Percentiles rank a stretch among this genome's conserved stretches.
phyloP scores from a whole-genome alignment of 2,329 filamentous ascomycete genomes.

The Chaetomium sp. region DNA sequence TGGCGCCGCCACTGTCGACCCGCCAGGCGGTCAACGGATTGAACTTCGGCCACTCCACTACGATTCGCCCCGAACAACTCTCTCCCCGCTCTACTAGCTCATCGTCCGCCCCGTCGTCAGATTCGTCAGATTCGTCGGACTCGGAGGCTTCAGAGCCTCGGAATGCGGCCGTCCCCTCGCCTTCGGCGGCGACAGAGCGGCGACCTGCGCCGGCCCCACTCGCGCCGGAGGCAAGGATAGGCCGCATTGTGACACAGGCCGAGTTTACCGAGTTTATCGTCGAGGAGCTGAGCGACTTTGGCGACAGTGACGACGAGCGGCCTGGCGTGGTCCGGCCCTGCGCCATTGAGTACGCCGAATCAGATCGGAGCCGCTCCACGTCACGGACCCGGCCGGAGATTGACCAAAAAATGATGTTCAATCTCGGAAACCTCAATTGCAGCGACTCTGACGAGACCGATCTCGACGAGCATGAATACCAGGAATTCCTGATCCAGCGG shows the following conservation, averaged over 20 bases:
- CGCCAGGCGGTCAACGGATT: constrained; percentile 39
- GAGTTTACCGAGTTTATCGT: constrained; percentile 45
- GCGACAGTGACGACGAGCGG: constrained; percentile 49
- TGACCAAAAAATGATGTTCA: constrained; percentile 48
- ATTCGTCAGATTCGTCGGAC: constrained; percentile 34
- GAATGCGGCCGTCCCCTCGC: constrained; percentile 28
- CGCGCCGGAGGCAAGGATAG: constrained; percentile 22
- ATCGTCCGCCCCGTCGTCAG: constrained; percentile 39
- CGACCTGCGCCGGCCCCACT: constrained; percentile 27
- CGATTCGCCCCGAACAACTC: constrained; percentile 41
- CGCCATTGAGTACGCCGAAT: constrained; percentile 50
- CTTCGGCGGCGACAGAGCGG: constrained; percentile 32
- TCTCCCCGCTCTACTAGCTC: constrained; percentile 45
- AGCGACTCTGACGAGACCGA: constrained; percentile 46
- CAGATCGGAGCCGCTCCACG: constrained; percentile 46
- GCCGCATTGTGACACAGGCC: constrained; percentile 29
- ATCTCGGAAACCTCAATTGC: constrained; percentile 51
- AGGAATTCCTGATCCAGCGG: constrained; percentile 45
- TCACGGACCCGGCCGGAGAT: constrained; percentile 43
- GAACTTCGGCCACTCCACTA: constrained; percentile 40
- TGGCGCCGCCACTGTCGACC: constrained; percentile 37
- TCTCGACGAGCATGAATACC: constrained; percentile 43
- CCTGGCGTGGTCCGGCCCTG: constrained; percentile 48
- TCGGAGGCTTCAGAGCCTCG: constrained; percentile 4
- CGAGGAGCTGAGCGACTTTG: constrained; percentile 50